Percentiles rank a stretch among this genome's conserved stretches.
phyloP scores from a whole-genome alignment of 805 yeast species.

The Metschnikowia kunwiensis region DNA sequence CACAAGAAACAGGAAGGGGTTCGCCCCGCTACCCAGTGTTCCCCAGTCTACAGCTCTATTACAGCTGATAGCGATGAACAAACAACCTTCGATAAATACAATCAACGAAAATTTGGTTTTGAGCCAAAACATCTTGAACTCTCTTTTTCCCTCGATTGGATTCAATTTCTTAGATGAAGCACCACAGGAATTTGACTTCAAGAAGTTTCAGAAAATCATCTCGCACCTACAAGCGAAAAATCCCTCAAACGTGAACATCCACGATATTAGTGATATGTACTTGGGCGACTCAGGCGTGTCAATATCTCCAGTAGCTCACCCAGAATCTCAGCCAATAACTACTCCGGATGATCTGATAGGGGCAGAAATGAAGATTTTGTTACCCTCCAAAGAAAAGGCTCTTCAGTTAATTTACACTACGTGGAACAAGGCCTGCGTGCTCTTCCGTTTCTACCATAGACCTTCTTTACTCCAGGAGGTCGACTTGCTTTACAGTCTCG shows the following conservation, averaged over 20 bases:
- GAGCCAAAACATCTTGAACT: conserved; percentile 34
- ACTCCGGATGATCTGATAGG: conserved; percentile 27
- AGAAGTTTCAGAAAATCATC: conserved; percentile 30
- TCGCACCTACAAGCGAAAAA: conserved; percentile 21
- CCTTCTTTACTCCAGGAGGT: conserved; percentile 75
- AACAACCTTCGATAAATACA: conserved; percentile 12
- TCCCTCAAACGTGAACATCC: conserved; percentile 19
- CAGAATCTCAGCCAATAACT: conserved; percentile 11
- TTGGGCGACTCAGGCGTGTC: conserved; percentile 26
- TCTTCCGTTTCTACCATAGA: conserved; percentile 81
- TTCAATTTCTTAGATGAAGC: conserved; percentile 34
- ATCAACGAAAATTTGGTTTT: conserved; percentile 20
- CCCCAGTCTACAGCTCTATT: conserved; percentile 20
- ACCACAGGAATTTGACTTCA: conserved; percentile 30
- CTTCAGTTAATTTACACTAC: conserved; percentile 67
- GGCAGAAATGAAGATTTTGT: conserved; percentile 57
- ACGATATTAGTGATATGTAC: conserved; percentile 30
- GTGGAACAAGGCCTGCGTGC: conserved; percentile 83
- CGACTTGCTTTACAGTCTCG: conserved; percentile 71
- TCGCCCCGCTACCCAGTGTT: conserved; percentile 14
- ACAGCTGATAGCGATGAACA: conserved; percentile 18
- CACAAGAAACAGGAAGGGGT: conserved; percentile 45
- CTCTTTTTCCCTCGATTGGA: conserved; percentile 35
- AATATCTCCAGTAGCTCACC: conserved; percentile 9
- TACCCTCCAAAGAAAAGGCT: conserved; percentile 76